Conservation (phyloP, 2,329 filamentous ascomycete genomes). For the Tolypocladium ovalisporum region DNA sequence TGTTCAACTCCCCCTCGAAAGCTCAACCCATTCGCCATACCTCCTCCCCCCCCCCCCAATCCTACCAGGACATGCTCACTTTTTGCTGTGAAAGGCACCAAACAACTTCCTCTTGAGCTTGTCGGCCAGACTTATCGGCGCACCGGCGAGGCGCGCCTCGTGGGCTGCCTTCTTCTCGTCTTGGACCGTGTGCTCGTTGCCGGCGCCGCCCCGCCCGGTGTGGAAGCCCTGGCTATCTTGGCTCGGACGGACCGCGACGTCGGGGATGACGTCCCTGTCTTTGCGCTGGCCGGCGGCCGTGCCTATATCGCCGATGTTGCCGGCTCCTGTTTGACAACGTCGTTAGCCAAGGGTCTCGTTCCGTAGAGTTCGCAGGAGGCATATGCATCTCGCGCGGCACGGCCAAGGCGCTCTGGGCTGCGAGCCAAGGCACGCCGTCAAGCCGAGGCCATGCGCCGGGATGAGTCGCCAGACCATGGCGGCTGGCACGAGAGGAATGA, state of each 20-base stretch:
- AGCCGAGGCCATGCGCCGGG: background rate
- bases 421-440: background rate
- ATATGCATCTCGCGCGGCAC: background rate
- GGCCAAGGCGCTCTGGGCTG: too few species aligned
- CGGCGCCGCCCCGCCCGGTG: constrained; percentile 48
- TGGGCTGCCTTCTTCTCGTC: constrained; percentile 18
- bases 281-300: constrained; percentile 25
- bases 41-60: background rate
- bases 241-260: constrained; percentile 37
- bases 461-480: background rate
- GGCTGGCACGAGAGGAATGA: background rate
- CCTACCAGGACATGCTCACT: constrained; percentile 12
- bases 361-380: too few species aligned
- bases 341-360: too few species aligned
- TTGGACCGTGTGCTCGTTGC: constrained; percentile 36
- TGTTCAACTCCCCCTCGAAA: background rate
- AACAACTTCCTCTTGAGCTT: constrained; percentile 47
- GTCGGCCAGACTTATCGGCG: constrained; percentile 37
- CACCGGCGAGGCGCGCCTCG: constrained; percentile 14
- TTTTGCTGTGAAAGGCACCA: constrained; percentile 30
- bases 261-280: constrained; percentile 43
- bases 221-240: constrained; percentile 40
- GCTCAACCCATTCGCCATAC: background rate
- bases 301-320: constrained; percentile 45
- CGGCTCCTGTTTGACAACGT: constrained; percentile 30